Base-by-base conservation (phyloP, 345 rosid species). In the Rhodamnia argentea region DNA sequence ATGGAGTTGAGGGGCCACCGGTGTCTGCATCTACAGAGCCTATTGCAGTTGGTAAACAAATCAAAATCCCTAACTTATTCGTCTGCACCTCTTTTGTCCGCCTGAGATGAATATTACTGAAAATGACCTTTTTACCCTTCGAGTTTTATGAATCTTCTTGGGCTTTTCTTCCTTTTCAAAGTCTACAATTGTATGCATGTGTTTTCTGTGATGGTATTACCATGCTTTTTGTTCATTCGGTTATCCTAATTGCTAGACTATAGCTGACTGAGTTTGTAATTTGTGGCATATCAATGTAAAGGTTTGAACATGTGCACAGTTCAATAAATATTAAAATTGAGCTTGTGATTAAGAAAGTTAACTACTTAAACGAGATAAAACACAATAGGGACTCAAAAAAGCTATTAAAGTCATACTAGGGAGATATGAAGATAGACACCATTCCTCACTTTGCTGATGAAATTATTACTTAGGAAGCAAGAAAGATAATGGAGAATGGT, bases 11-110 rank as follows among this genome's bases (percentile, higher is more conserved):
- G 91, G 99, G 99, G 83, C 98, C 92, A 89, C 99, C 99, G 51
- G 94, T 95, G 87, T 96, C 99, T 87, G 98, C 98, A 88, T 95
- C 99, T 83, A 97, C 99, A 27, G 99, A 97, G 86, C 95, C 96
- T 62, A 91, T 95, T 89, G 95, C 96, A 89, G 96, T 97, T 89
- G 99, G 99, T 95, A 91, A 92, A 86, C 81, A 70, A 70, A 37
- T 37, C 47, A 20, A 70, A 20, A 74, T 86, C 26, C 10, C 84
- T 78, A 56, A 26, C 75, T n/a, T 6, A 85, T 26, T 57, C 12
- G 81, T 29, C 18, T 29, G 47, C 59, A 52, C 42, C 47, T 70
- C 22, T 37, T 70, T 20, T 37, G 78, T 70, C 78, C 40, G 7
- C 24, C 78, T 70, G 78, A 70, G 47, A 70, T 70, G 47, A 70